A percentile compares a stretch with the other conserved stretches of the same genome.
These are phyloP conservation scores for Erysimum pusillum DNA, from an alignment of 441 rosid genomes.

Conservation along the genomic window DNA sequence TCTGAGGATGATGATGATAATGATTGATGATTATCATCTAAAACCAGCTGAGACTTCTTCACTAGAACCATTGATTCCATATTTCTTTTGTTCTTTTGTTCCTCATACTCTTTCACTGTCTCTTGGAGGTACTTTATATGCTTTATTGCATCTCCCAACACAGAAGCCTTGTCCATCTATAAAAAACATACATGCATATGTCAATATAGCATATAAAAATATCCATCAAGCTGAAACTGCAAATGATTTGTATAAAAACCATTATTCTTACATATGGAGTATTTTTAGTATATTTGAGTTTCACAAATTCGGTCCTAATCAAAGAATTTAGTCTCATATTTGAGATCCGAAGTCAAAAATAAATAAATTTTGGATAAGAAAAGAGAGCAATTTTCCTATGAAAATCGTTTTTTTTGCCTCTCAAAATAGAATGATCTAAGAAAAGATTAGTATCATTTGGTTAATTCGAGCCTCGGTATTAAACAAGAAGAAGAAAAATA, in stretches of 20 bases:
- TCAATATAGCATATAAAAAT: neutral
- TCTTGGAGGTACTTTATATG: slow-evolving; percentile 85
- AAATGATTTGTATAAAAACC: neutral
- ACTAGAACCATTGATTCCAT: slow-evolving; percentile 69
- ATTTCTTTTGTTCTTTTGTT: slow-evolving; percentile 60
- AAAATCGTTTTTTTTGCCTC: neutral
- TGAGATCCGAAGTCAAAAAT: neutral
- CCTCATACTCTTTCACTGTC: slow-evolving; percentile 68
- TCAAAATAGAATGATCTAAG: neutral
- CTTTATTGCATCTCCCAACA: slow-evolving; percentile 83
- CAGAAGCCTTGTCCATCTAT: slow-evolving; percentile 91
- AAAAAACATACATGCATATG: neutral
- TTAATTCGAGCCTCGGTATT: neutral
- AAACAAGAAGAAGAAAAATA: neutral
- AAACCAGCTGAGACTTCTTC: slow-evolving; percentile 65
- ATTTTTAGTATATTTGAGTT: neutral
- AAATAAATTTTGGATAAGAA: neutral
- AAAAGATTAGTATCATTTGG: neutral
- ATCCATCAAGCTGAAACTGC: too few species aligned
- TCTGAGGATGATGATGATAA: slow-evolving; percentile 47
- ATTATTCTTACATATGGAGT: neutral
- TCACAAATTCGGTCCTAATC: neutral
- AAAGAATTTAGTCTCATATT: neutral
- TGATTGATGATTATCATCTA: slow-evolving; percentile 42
- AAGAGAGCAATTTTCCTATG: neutral